phyloP scores from a whole-genome alignment of 441 rosid species.

The Erodium moschatum region DNA sequence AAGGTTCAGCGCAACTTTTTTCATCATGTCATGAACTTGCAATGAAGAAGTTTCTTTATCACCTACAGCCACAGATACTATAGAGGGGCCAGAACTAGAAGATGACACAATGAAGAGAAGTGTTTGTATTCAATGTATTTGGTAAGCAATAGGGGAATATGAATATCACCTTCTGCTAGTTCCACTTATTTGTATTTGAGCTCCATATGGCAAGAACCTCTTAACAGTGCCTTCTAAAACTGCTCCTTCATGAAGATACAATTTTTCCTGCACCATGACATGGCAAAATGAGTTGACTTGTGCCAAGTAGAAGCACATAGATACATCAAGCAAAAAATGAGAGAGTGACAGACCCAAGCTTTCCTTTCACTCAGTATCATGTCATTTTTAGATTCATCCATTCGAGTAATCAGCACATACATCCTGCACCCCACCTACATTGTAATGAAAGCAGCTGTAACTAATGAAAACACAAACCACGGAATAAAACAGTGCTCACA shows the following conservation, averaged over 20 bases:
- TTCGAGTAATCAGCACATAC: slow-evolving; percentile 44
- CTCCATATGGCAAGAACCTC: slow-evolving; percentile 76
- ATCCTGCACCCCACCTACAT: slow-evolving; percentile 57
- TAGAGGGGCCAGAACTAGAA: neutral
- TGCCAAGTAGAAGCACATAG: no score
- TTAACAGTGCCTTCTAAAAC: slow-evolving; percentile 74
- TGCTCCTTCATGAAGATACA: slow-evolving; percentile 69
- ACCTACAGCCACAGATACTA: neutral
- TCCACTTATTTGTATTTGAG: slow-evolving; percentile 68
- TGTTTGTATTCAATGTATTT: neutral
- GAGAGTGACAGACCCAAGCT: slow-evolving; percentile 49
- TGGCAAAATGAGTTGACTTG: neutral
- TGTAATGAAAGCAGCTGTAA: slow-evolving; percentile 16
- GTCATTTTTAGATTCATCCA: slow-evolving; percentile 69
- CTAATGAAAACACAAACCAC: slow-evolving; percentile 12
- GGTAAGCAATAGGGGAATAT: neutral
- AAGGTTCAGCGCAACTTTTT: neutral
- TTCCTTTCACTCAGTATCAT: slow-evolving; percentile 65
- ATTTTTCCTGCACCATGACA: slow-evolving; percentile 48
- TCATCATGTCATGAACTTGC: no score
- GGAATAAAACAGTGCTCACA: slow-evolving; percentile 5
- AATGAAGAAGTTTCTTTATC: no score
- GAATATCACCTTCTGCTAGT: slow-evolving; percentile 63
- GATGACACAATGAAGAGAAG: neutral
- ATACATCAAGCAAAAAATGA: no score